phyloP scores from a whole-genome alignment of 1,284 basidiomycete genomes.

The Meira miltonrushii region DNA sequence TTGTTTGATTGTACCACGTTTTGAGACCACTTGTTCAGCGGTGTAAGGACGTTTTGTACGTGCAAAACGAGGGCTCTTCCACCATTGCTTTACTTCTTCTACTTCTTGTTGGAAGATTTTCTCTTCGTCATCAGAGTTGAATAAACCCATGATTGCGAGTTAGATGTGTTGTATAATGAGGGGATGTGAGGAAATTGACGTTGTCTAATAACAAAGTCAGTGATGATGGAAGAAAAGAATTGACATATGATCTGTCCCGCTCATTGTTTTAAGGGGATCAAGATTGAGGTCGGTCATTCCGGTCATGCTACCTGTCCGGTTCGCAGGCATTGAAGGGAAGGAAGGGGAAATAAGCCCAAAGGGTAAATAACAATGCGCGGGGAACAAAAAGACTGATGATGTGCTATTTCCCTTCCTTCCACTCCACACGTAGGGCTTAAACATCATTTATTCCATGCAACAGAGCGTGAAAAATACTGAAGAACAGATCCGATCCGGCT shows the following conservation, averaged over 20 bases:
- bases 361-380: no score
- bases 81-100: slow-evolving; percentile 79
- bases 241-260: neutral
- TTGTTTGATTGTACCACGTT: slow-evolving; percentile 81
- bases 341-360: no score
- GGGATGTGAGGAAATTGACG: neutral
- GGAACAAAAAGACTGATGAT: no score
- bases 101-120: slow-evolving; percentile 70
- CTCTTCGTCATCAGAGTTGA: slow-evolving; percentile 44
- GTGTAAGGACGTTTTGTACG: slow-evolving; percentile 83
- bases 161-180: neutral
- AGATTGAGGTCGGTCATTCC: no score
- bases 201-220: neutral
- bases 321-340: no score
- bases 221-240: neutral
- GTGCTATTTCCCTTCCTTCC: no score
- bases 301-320: no score
- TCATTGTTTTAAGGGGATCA: neutral
- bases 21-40: slow-evolving; percentile 85
- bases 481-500: no score
- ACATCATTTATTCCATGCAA: no score
- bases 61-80: slow-evolving; percentile 83
- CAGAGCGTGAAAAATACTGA: no score
- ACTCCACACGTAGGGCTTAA: no score
- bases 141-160: slow-evolving; percentile 5